Conservation (phyloP, 768 basidiomycete species). For the Favolaschia claudopus region DNA sequence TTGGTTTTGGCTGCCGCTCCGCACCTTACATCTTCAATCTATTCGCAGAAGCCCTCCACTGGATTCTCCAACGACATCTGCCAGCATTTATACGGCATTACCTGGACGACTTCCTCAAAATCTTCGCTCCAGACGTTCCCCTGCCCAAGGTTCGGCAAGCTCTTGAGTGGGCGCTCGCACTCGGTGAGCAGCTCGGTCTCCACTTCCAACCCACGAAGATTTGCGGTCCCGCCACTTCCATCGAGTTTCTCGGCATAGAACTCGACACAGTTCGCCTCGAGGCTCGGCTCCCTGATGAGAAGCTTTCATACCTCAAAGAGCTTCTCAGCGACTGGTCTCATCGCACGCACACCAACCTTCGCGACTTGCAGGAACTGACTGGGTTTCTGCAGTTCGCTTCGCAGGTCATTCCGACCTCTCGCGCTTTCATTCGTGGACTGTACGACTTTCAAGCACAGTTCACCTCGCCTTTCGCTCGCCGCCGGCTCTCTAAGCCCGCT, state of each 20-base stretch:
- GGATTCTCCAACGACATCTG: slow-evolving; percentile 30
- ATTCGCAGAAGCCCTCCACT: background rate
- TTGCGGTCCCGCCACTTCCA: slow-evolving; percentile 26
- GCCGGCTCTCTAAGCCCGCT: slow-evolving; percentile 24
- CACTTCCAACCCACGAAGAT: slow-evolving; percentile 30
- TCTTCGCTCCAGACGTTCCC: slow-evolving; percentile 26
- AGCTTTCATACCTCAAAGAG: slow-evolving; percentile 7
- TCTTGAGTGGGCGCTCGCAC: slow-evolving; percentile 38
- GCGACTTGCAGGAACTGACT: slow-evolving; percentile 12
- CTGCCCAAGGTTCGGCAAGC: slow-evolving; percentile 21
- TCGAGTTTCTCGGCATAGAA: slow-evolving; percentile 39
- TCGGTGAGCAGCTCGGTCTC: slow-evolving; percentile 17
- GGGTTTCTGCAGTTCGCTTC: slow-evolving; percentile 23
- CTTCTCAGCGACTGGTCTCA: background rate
- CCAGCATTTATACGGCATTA: slow-evolving; percentile 40
- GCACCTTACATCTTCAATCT: slow-evolving; percentile 34
- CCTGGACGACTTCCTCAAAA: slow-evolving; percentile 44
- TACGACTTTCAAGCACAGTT: slow-evolving; percentile 16
- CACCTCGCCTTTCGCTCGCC: slow-evolving; percentile 14
- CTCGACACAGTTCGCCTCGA: slow-evolving; percentile 17
- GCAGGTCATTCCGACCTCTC: slow-evolving; percentile 14
- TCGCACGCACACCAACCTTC: slow-evolving; percentile 1
- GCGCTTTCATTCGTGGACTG: slow-evolving; percentile 9
- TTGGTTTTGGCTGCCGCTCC: slow-evolving; percentile 18
- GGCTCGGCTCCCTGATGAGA: slow-evolving; percentile 8